Evolutionary conservation across 306 rosid species (phyloP), one percentile per base, ranked within the genome.

Genomic region (Medicago ruthenica): DNA sequence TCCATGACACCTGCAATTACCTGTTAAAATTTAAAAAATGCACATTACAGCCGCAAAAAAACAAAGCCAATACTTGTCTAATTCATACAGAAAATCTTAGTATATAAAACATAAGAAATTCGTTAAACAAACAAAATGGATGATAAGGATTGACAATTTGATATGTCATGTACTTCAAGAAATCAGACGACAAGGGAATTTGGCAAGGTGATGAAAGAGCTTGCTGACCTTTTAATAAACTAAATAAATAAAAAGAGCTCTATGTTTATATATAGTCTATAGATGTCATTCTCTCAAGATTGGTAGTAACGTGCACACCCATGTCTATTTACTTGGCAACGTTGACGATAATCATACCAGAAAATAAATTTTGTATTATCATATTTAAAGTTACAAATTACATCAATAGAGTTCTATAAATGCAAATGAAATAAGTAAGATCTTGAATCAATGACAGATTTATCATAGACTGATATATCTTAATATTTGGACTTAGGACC

Each of bases 1-100:
- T 89, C 91, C 96, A 95, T 84, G 71, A 87, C 85, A 65, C 96
- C 97, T n/a, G 96, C 83, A 81, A 92, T 82, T 76, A 92, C 97
- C 99, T 95, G 91, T 79, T 77, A 75, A 71, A 65, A 21, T 69
- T 70, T 60, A 73, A 83, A 86, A 62, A 59, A 79, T 20, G 67
- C 13, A 53, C 60, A 34, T 79, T 51, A 59, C 61, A 18, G 51
- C 16, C 16, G 64, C 53, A 59, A 47, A 14, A 76, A 60, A 73
- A 67, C 31, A 39, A n/a, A 65, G 5, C 22, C 68, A 55, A 79
- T 12, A 65, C 10, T 59, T 61, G 41, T 31, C 60, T 15, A 70
- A n/a, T 69, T 57, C 63, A 57, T 10, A 57, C 63, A 1, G 8
- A 57, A 57, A 57, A 57, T 12, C 1, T 20, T 20, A 21, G 36